Base-by-base conservation (phyloP, 139 green algal genomes). In the Gonium pectorale region DNA sequence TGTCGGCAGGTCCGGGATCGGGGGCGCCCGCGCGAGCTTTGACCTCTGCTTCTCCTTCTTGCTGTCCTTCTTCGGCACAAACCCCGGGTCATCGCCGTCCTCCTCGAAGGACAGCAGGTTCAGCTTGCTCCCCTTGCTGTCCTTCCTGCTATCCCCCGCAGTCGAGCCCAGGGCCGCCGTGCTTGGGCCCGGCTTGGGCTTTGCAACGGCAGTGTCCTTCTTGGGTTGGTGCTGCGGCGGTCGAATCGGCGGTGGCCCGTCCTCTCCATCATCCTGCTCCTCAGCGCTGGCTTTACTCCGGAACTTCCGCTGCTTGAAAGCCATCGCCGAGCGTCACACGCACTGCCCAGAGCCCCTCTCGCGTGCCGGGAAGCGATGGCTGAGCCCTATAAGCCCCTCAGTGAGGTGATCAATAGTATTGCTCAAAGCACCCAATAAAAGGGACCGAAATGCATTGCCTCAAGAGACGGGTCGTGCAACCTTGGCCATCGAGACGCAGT, bases 81-180 rank as follows among this genome's bases (percentile, higher is more conserved):
- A 69, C 37, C 68, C 62, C 19, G 56, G 51, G 7, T 68, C 71
- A 9, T 88, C 88, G 38, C 71, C 81, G 70, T 90, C 89, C 21
- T 92, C 89, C 5, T 78, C 89, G 73, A 92, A 92, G 17, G 81
- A 89, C 13, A 92, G 67, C 27, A 92, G 72, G 19, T 71, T 73
- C 3, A 85, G 79, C 38, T 88, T 92, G 41, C 71, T 85, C 2
- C 56, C 54, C 52, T 87, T 89, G 29, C 51, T 67, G 38, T 72
- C 80, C 27, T 86, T 75, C 38, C 86, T 88, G 29, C 15, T 7
- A 9, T 70, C 60, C 5, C 44, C 67, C 31, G 49, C 77, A 0
- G 59, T 49, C 31, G 56, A 56, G 33, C 8, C 24, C 38, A 35
- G 63, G 27, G 62, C 27, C 49, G 74, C 41, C 44, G 40, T 54